A percentile compares a stretch with the other conserved stretches of the same genome.
phyloP scores from a whole-genome alignment of 2,329 filamentous ascomycete species.

The Talaromyces sp. region DNA sequence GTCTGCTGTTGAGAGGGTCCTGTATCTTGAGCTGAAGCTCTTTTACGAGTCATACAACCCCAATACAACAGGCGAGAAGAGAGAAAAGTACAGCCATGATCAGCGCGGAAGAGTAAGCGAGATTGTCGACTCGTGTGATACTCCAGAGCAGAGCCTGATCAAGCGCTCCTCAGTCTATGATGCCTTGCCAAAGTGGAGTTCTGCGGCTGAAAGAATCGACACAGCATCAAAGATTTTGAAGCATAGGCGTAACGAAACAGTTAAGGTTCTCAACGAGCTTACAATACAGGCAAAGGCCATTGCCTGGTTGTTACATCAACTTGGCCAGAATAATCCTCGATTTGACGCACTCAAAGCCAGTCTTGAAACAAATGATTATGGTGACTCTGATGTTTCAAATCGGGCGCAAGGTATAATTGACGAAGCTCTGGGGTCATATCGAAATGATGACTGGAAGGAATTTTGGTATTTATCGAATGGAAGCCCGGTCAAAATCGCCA shows the following conservation, averaged over 20 bases:
- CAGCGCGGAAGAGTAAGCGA: constrained; percentile 42
- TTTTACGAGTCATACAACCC: constrained; percentile 52
- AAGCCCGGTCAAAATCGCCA: neutral
- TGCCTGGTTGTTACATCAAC: constrained; percentile 29
- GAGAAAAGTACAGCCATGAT: constrained; percentile 27
- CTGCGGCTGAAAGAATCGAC: constrained; percentile 26
- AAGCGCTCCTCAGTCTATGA: constrained; percentile 44
- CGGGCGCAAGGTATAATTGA: constrained; percentile 23
- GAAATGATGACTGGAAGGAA: constrained; percentile 28
- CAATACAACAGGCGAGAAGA: constrained; percentile 30
- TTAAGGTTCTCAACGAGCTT: constrained; percentile 24
- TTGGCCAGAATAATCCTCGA: constrained; percentile 22
- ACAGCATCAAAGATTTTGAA: constrained; percentile 33
- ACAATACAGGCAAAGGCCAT: constrained; percentile 26
- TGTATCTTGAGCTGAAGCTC: constrained; percentile 56
- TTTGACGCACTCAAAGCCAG: constrained; percentile 30
- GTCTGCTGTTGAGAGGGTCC: constrained; percentile 47
- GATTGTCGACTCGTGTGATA: constrained; percentile 44
- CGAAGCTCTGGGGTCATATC: constrained; percentile 19
- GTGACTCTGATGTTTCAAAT: constrained; percentile 27
- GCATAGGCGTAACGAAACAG: constrained; percentile 25
- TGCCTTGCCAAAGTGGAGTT: constrained; percentile 27
- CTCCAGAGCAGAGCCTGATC: constrained; percentile 53
- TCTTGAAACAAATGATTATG: constrained; percentile 28
- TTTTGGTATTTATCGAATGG: constrained; percentile 25